A percentile compares a stretch with the other conserved stretches of the same genome.
phyloP scores from a whole-genome alignment of 2,329 filamentous ascomycete genomes.

The Fusarium sp. region DNA sequence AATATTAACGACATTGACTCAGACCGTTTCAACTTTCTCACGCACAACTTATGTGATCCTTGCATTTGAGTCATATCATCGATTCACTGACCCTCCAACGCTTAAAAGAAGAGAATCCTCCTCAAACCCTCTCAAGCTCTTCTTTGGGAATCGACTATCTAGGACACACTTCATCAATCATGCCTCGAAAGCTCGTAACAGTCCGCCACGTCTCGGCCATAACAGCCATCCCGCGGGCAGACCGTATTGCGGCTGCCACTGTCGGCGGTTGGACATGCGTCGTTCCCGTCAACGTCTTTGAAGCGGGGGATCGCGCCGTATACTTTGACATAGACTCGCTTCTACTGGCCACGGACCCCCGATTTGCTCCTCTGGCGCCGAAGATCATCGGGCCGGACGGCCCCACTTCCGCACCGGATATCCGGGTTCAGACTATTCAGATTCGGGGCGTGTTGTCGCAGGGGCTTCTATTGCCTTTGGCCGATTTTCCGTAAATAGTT shows the following conservation, averaged over 20 bases:
- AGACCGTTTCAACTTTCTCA: background rate
- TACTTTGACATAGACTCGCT: constrained; percentile 41
- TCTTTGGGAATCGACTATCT: background rate
- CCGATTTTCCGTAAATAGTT: constrained; percentile 29
- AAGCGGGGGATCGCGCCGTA: constrained; percentile 24
- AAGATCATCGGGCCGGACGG: background rate
- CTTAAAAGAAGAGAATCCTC: background rate
- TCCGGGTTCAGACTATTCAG: constrained; percentile 32
- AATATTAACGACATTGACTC: background rate
- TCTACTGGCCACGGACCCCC: constrained; percentile 31
- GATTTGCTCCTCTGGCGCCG: constrained; percentile 25
- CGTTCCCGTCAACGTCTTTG: constrained; percentile 24
- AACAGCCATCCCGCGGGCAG: constrained; percentile 29
- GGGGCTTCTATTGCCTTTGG: constrained; percentile 33
- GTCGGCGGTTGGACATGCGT: constrained; percentile 39
- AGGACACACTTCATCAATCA: background rate
- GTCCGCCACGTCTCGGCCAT: constrained; percentile 30
- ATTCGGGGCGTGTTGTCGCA: constrained; percentile 35
- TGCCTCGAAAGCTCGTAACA: constrained; percentile 38
- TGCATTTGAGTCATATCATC: constrained; percentile 21
- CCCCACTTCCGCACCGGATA: constrained; percentile 7
- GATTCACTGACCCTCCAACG: background rate
- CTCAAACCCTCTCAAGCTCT: background rate
- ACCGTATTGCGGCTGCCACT: constrained; percentile 29
- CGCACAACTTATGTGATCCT: background rate